phyloP scores from a whole-genome alignment of 305 asterid species.

The Solanum aculeatissimum region DNA sequence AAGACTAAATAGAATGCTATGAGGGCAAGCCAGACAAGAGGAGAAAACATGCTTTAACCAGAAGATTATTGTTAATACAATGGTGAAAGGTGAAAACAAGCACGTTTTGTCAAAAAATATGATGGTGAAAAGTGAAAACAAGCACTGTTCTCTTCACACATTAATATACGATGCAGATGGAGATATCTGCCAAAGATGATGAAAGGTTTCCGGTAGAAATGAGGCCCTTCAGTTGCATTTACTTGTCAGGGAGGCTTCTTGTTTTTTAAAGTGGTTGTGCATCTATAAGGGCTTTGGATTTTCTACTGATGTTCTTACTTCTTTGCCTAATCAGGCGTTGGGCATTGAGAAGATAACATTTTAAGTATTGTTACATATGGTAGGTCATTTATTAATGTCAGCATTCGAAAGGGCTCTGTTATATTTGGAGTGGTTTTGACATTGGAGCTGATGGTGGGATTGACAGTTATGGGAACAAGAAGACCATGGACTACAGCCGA shows the following conservation, averaged over 20 bases:
- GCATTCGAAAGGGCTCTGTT: constrained; percentile 14
- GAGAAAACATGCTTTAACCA: constrained; percentile 12
- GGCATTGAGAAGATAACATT: constrained; percentile 27
- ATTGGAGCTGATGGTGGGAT: constrained; percentile 10
- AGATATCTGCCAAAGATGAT: constrained; percentile 27
- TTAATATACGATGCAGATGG: constrained; percentile 26
- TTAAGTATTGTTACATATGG: constrained; percentile 27
- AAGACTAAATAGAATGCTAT: constrained; percentile 14
- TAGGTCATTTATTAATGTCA: constrained; percentile 22
- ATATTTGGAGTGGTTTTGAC: constrained; percentile 18
- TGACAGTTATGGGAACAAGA: constrained; percentile 13
- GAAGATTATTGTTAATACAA: constrained; percentile 12
- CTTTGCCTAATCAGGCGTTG: constrained; percentile 24
- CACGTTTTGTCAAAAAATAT: too few species aligned
- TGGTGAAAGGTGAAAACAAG: constrained; percentile 6
- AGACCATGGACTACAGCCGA: constrained; percentile 11
- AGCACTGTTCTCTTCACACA: constrained; percentile 19
- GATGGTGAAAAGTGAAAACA: constrained; percentile 5
- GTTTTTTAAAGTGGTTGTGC: constrained; percentile 25
- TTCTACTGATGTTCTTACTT: constrained; percentile 6
- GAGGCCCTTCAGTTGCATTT: constrained; percentile 22
- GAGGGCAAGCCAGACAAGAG: constrained; percentile 29
- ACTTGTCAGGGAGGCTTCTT: constrained; percentile 22
- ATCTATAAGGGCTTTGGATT: constrained; percentile 19
- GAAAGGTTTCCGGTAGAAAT: constrained; percentile 24